Evolutionary conservation across 345 rosid species (phyloP).

Genomic region (Camelina laxa): DNA sequence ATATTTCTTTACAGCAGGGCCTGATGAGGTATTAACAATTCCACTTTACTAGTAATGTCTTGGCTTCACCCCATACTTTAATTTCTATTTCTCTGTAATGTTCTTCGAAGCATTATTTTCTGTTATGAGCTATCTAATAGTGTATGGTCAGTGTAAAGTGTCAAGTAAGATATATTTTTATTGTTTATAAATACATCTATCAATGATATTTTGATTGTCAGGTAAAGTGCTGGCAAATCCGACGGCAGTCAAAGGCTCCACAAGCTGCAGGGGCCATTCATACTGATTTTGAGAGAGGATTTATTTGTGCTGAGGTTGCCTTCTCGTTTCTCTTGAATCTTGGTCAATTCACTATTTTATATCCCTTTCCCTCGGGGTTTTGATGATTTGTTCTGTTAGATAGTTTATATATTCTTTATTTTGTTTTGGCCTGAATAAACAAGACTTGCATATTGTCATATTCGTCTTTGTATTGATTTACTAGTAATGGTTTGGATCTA

Average conservation of each 20-base stretch:
- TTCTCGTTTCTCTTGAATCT: conserved; percentile 27
- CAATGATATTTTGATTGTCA: conserved; percentile 44
- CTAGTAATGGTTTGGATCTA: conserved; percentile 4
- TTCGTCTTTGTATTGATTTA: conserved; percentile 13
- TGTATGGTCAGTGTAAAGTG: background rate
- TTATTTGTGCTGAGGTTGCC: conserved; percentile 96
- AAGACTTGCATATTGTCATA: background rate
- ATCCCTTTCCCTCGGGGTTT: conserved; percentile 3
- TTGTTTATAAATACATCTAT: background rate
- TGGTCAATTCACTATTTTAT: conserved; percentile 7
- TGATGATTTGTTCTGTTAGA: background rate
- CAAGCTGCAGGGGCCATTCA: conserved; percentile 99
- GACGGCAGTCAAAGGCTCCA: conserved; percentile 93
- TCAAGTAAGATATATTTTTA: conserved; percentile 7
- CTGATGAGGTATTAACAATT: conserved; percentile 75
- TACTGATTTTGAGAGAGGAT: conserved; percentile 93
- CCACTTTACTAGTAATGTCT: conserved; percentile 19
- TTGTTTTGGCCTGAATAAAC: background rate
- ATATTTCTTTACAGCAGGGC: conserved; percentile 97
- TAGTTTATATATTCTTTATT: background rate
- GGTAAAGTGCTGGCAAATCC: conserved; percentile 99
- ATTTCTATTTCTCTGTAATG: background rate
- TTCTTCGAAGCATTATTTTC: conserved; percentile 12
- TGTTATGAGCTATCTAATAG: background rate
- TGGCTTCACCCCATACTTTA: background rate